A percentile compares a stretch with the other conserved stretches of the same genome.
phyloP scores from a whole-genome alignment of 2,329 filamentous ascomycete species.

The Triangularia setosa region DNA sequence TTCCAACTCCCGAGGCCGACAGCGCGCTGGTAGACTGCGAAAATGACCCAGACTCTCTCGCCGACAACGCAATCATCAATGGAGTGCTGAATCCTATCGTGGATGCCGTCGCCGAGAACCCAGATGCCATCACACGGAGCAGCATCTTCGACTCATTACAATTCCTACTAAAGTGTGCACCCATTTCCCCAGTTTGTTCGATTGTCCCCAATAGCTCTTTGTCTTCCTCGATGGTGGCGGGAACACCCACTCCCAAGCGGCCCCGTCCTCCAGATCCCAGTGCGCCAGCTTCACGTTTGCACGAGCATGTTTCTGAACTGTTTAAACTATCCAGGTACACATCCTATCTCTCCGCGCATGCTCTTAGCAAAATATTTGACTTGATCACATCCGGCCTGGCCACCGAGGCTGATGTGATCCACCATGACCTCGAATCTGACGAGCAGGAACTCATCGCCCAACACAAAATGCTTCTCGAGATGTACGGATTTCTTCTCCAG shows the following conservation, averaged over 20 bases:
- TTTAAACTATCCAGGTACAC: conserved; percentile 71
- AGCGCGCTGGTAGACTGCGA: conserved; percentile 83
- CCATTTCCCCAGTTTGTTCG: conserved; percentile 43
- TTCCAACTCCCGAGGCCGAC: conserved; percentile 83
- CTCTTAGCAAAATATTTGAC: conserved; percentile 89
- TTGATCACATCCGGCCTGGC: conserved; percentile 81
- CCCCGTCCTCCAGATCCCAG: conserved; percentile 16
- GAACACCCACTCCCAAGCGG: conserved; percentile 13
- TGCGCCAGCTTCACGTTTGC: conserved; percentile 20
- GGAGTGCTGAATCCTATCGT: conserved; percentile 85
- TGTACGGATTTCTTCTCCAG: conserved; percentile 89
- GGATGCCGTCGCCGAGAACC: conserved; percentile 86
- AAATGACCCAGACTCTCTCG: conserved; percentile 80
- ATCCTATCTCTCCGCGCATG: conserved; percentile 71
- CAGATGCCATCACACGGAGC: conserved; percentile 77
- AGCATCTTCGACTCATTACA: conserved; percentile 87
- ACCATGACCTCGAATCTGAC: conserved; percentile 84
- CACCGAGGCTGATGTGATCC: conserved; percentile 77
- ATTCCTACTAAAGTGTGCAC: conserved; percentile 91
- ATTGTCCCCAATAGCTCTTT: conserved; percentile 6
- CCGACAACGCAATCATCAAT: conserved; percentile 69
- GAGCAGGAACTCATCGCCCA: conserved; percentile 82
- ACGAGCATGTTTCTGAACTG: conserved; percentile 57
- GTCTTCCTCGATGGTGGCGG: conserved; percentile 2
- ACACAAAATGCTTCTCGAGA: conserved; percentile 88